These are phyloP conservation scores for Piromyces sp. DNA, from an alignment of 192 early-diverging fungal genomes.

Conservation along the genomic window DNA sequence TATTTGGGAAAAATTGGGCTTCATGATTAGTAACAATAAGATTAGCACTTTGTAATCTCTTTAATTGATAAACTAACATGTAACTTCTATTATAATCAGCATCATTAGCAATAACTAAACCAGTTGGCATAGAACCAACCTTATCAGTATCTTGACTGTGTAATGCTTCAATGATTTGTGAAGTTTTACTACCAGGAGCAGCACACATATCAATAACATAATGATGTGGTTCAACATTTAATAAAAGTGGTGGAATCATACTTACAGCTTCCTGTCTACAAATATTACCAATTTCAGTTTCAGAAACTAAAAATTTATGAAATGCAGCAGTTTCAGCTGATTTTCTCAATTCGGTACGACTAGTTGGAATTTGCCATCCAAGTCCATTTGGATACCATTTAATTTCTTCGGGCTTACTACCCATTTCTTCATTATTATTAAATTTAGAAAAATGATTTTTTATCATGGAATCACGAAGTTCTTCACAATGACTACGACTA, in stretches of 20 bases:
- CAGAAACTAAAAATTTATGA: conserved; percentile 85
- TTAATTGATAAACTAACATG: conserved; percentile 91
- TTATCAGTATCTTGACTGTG: conserved; percentile 13
- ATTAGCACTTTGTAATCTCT: conserved; percentile 80
- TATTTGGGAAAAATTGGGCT: conserved; percentile 68
- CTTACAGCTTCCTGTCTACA: conserved; percentile 89
- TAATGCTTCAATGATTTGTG: conserved; percentile 48
- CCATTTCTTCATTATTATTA: conserved; percentile 41
- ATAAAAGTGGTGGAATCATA: conserved; percentile 91
- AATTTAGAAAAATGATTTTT: conserved; percentile 41
- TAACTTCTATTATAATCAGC: conserved; percentile 74
- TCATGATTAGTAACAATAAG: conserved; percentile 93
- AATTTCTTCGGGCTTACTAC: conserved; percentile 51
- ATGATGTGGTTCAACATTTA: conserved; percentile 79
- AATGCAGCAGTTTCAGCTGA: conserved; percentile 59
- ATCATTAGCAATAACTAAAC: conserved; percentile 93
- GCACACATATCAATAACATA: conserved; percentile 89
- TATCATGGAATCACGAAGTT: conserved; percentile 53
- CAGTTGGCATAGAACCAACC: conserved; percentile 21
- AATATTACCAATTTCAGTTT: conserved; percentile 96
- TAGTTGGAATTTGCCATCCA: conserved; percentile 71
- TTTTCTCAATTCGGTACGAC: conserved; percentile 59
- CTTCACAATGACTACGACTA: conserved; percentile 50
- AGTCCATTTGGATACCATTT: conserved; percentile 67
- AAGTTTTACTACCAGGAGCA: conserved; percentile 95